A percentile compares a stretch with the other conserved stretches of the same genome.
Conservation (phyloP, 2,329 filamentous ascomycete genomes). For the Nothomitra cinnamomea region DNA sequence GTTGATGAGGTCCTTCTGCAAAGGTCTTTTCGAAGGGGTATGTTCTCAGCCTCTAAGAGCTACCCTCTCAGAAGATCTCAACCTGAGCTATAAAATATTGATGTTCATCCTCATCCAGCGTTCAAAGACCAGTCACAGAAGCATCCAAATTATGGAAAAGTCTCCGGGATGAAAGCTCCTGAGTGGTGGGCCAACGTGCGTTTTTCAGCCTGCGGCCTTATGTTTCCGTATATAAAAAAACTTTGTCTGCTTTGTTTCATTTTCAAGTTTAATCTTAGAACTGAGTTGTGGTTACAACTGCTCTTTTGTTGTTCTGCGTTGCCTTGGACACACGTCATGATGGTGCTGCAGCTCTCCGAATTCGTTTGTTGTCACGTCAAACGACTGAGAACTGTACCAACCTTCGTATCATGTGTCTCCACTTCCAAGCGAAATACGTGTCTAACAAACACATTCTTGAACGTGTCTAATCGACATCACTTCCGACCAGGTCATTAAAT, state of each 20-base stretch:
- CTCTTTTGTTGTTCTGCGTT: no score
- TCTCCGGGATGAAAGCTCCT: slow-evolving; percentile 31
- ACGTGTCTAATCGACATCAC: slow-evolving; percentile 3
- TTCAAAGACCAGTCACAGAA: slow-evolving; percentile 29
- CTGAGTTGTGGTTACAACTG: no score
- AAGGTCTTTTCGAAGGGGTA: slow-evolving; percentile 24
- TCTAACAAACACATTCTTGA: slow-evolving; percentile 1
- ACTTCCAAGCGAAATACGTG: neutral
- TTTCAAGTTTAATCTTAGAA: no score
- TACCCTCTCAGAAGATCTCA: no score
- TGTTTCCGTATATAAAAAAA: no score
- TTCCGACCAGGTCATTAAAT: slow-evolving; percentile 31
- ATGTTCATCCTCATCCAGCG: slow-evolving; percentile 17
- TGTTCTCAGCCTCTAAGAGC: neutral
- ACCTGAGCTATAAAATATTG: neutral
- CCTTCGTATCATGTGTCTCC: neutral
- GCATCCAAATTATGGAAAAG: slow-evolving; percentile 43
- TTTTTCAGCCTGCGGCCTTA: no score
- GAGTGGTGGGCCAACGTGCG: slow-evolving; percentile 44
- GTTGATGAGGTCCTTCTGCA: slow-evolving; percentile 25
- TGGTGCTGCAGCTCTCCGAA: no score
- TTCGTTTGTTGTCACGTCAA: no score
- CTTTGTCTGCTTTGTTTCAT: no score
- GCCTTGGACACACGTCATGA: no score
- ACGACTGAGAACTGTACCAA: no score